Evolutionary conservation across 306 rosid genomes (phyloP), one percentile per base, ranked within the genome.

Genomic region (Quercus cerris): DNA sequence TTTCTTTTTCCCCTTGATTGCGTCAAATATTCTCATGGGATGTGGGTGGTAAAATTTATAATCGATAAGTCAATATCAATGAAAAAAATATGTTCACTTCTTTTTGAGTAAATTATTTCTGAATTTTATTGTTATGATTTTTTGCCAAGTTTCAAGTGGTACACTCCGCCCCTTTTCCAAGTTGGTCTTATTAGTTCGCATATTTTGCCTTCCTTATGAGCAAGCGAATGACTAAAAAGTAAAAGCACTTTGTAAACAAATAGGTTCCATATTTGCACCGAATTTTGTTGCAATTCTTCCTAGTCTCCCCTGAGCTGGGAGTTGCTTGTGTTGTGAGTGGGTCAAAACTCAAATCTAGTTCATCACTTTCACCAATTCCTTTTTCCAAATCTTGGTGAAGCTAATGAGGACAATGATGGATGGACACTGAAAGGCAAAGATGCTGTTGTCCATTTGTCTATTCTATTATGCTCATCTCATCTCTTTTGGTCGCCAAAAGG

Each of bases 1-100:
- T 49, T 13, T 49, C 15, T 49, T 49, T 49, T 49, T 49, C 46
- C 11, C 46, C 67, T 25, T 77, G 72, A 83, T 76, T 81, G 74
- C 76, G 74, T 76, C 73, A 77, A 84, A 67, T 73, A 70, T 79
- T 84, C 82, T 78, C 74, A 78, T 74, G 89, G 80, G 80, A 81
- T 80, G 82, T 83, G 90, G 81, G 82, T 81, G 88, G 87, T 75
- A 78, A 83, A 88, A 82, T 86, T 83, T 70, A 33, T 77, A 80
- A 66, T 70, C 61, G 46, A 77, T 49, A 79, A 78, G 87, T 83
- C 81, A 86, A 78, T 78, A 84, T 80, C 78, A 83, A 78, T 59
- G 75, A 74, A 77, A 80, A 77, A 78, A 64, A 73, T 58, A 46
- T 77, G 56, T 69, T 77, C 78, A 71, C 44, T 27, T 75, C 49